Conservation (phyloP, 768 basidiomycete genomes). For the Boletus speciosus region DNA sequence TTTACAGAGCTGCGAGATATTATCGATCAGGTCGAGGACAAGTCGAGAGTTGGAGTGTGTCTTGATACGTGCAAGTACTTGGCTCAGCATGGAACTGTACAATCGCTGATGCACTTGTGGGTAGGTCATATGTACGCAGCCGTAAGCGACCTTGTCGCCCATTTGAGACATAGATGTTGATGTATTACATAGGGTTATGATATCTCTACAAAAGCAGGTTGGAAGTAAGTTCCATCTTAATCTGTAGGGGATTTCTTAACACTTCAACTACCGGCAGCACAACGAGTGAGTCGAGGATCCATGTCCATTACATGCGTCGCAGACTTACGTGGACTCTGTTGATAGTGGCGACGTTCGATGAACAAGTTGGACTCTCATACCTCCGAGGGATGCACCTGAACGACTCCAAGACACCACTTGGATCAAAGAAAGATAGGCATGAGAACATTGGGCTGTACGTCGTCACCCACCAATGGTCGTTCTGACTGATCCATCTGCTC, state of each 20-base stretch:
- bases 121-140: conserved; percentile 78
- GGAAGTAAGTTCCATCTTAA: conserved; percentile 49
- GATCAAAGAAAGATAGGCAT: conserved; percentile 73
- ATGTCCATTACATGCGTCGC: neutral
- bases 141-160: conserved; percentile 49
- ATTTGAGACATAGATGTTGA: neutral
- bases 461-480: neutral
- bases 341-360: conserved; percentile 63
- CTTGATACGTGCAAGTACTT: conserved; percentile 72
- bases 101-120: neutral
- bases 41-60: conserved; percentile 75
- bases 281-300: conserved; percentile 20
- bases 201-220: conserved; percentile 66
- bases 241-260: neutral
- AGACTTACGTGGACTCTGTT: neutral
- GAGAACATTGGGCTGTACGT: conserved; percentile 82
- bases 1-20: conserved; percentile 68
- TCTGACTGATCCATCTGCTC: neutral
- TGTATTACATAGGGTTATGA: conserved; percentile 64
- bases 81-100: neutral
- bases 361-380: conserved; percentile 66
- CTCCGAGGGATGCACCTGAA: conserved; percentile 84
- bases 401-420: conserved; percentile 66
- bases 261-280: conserved; percentile 12
- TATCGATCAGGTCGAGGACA: conserved; percentile 68